Conservation (phyloP, 306 rosid genomes). For the Ormosia emarginata region DNA sequence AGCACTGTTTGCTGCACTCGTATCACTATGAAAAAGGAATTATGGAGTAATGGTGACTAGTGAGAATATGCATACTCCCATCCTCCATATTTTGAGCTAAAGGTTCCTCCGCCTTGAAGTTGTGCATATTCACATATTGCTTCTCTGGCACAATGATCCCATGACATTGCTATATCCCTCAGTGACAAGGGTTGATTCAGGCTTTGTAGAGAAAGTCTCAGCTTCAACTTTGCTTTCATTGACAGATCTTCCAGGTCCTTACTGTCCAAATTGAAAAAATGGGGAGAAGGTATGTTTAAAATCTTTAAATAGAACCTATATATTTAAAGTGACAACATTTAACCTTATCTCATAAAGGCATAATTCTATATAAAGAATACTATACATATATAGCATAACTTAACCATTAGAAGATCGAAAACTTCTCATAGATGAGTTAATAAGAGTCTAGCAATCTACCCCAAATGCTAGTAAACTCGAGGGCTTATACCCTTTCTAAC, state of each 20-base stretch:
- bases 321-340: not conserved
- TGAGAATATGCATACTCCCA: conserved; percentile 31
- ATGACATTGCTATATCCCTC: conserved; percentile 27
- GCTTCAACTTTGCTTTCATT: conserved; percentile 9
- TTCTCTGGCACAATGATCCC: conserved; percentile 41
- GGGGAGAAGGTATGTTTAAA: not conserved
- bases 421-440: not conserved
- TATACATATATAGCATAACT: too few relatives aligned
- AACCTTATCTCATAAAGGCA: not conserved
- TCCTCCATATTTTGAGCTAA: conserved; percentile 43
- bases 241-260: not conserved
- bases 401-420: not conserved
- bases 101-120: conserved; percentile 46
- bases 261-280: conserved; percentile 4
- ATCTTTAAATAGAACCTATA: not conserved
- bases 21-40: not conserved
- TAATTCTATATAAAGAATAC: too few relatives aligned
- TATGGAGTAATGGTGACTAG: too few relatives aligned
- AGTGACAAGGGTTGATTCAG: conserved; percentile 30
- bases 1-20: not conserved
- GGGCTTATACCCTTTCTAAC: too few relatives aligned
- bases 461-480: not conserved
- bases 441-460: not conserved
- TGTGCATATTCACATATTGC: conserved; percentile 32
- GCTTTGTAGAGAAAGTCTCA: not conserved